Percentiles rank a stretch among this genome's conserved stretches.
Conservation (phyloP, 73 alveolate genomes). For the Paramecium octaurelia region DNA sequence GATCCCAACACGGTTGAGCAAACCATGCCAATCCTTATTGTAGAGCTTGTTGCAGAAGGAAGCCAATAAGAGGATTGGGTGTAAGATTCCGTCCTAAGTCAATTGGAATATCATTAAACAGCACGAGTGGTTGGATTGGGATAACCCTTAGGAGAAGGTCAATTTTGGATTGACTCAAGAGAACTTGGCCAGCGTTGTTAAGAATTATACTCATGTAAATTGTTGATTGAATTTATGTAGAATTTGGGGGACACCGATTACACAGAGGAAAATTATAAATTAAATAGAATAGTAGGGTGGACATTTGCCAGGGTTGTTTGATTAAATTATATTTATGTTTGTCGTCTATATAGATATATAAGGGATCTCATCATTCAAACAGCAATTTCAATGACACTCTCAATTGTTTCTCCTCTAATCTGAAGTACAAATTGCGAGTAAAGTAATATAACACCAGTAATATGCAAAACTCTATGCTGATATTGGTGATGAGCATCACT, state of each 20-base stretch:
- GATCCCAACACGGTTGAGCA: constrained; percentile 81
- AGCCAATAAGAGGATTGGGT: background rate
- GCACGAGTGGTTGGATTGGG: constrained; percentile 36
- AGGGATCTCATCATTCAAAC: background rate
- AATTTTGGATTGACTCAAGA: background rate
- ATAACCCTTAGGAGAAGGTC: background rate
- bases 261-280: background rate
- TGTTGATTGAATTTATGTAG: background rate
- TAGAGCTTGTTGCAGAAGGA: constrained; percentile 29
- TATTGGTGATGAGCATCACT: background rate
- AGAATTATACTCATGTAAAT: background rate
- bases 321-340: background rate
- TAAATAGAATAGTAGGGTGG: background rate
- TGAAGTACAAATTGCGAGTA: background rate
- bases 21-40: constrained; percentile 68
- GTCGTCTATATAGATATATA: background rate
- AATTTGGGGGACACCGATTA: constrained; percentile 13
- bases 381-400: background rate
- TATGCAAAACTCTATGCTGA: background rate
- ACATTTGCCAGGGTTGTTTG: background rate
- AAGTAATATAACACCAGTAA: background rate
- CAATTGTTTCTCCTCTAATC: background rate
- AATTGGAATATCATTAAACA: background rate
- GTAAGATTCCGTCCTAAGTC: background rate
- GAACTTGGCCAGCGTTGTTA: background rate